A percentile compares a stretch with the other conserved stretches of the same genome.
phyloP scores from a whole-genome alignment of 1,139 yeast genomes.

The Yamadazyma atmosphaerica region DNA sequence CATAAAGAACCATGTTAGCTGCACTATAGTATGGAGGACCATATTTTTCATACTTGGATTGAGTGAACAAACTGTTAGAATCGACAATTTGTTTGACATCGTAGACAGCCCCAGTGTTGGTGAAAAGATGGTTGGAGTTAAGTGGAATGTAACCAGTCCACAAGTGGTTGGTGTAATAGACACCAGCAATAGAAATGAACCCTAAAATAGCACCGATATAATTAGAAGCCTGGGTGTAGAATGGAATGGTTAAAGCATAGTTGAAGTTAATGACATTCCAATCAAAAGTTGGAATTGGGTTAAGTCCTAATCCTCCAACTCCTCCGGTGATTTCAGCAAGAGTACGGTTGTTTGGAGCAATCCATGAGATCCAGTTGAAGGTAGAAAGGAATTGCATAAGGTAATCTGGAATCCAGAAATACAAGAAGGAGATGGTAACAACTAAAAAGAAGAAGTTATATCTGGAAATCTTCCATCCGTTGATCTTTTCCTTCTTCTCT shows the following conservation, averaged over 20 bases:
- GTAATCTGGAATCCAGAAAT: constrained; percentile 43
- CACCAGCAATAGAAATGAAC: constrained; percentile 28
- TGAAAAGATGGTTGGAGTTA: constrained; percentile 35
- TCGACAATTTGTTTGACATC: constrained; percentile 31
- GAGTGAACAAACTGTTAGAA: constrained; percentile 27
- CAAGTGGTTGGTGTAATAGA: constrained; percentile 36
- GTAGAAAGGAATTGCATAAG: constrained; percentile 37
- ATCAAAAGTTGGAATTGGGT: constrained; percentile 45
- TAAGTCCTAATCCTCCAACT: constrained; percentile 40
- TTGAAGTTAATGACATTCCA: constrained; percentile 43
- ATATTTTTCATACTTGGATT: constrained; percentile 37
- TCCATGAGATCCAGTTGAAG: constrained; percentile 50
- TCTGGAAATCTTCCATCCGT: constrained; percentile 43
- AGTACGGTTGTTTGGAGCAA: constrained; percentile 38
- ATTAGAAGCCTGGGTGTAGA: constrained; percentile 34
- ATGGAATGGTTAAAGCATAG: constrained; percentile 38
- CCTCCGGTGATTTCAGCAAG: constrained; percentile 39
- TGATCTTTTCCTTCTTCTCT: constrained; percentile 26
- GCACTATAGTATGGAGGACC: constrained; percentile 63
- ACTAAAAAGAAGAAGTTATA: constrained; percentile 37
- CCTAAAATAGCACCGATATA: constrained; percentile 33
- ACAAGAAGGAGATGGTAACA: constrained; percentile 30
- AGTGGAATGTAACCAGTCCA: constrained; percentile 41
- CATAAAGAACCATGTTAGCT: constrained; percentile 43
- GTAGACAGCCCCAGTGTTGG: constrained; percentile 31